Percentiles rank a stretch among this genome's conserved stretches.
phyloP scores from a whole-genome alignment of 129 eudicot species.

The Calendula officinalis region DNA sequence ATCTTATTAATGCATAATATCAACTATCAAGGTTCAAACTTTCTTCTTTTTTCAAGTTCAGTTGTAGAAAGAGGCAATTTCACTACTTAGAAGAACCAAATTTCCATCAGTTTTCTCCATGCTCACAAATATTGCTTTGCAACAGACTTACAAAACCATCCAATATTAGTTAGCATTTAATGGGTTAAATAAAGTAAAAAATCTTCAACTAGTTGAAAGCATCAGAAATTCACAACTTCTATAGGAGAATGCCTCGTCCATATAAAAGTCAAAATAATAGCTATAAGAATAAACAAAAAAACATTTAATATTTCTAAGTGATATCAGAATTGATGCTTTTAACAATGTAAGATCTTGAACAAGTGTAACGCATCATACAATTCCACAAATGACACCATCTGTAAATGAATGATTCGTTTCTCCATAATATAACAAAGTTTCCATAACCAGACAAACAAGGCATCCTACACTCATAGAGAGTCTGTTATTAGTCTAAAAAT shows the following conservation, averaged over 20 bases:
- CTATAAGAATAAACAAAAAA: neutral
- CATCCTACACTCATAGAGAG: neutral
- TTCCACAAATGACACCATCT: neutral
- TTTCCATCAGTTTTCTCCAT: neutral
- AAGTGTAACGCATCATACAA: neutral
- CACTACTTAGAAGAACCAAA: constrained; percentile 11
- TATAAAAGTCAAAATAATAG: no score
- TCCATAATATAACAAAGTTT: neutral
- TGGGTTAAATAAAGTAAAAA: neutral
- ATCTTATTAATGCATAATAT: neutral
- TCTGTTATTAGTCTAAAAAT: neutral
- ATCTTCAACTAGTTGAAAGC: constrained; percentile 5
- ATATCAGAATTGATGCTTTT: no score
- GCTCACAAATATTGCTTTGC: constrained; percentile 4
- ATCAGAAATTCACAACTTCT: constrained; percentile 8
- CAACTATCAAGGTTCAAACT: no score
- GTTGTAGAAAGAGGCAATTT: neutral
- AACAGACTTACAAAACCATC: neutral
- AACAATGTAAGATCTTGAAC: neutral
- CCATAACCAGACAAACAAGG: neutral
- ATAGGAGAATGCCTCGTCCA: no score
- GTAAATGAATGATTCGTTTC: neutral
- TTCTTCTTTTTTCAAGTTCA: neutral
- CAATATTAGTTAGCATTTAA: neutral
- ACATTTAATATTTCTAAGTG: neutral